These are phyloP conservation scores for Camellia oleifera DNA, from an alignment of 179 eudicot species.

Conservation along the genomic window DNA sequence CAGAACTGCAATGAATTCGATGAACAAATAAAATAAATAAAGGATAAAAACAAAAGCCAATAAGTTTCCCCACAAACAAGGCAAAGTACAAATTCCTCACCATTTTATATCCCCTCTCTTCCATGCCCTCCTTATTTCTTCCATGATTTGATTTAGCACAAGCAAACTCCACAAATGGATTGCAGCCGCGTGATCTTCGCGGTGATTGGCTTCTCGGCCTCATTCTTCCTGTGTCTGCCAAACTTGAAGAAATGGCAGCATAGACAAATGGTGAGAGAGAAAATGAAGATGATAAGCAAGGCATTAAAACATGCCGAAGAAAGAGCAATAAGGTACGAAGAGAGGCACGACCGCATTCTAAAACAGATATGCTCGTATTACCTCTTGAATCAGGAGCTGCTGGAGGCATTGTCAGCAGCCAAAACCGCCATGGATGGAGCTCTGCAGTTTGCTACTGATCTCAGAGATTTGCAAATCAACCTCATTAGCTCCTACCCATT, in stretches of 20 bases:
- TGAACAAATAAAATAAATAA: too few relatives aligned
- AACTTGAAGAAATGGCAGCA: not conserved
- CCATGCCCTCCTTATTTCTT: not conserved
- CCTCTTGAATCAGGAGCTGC: not conserved
- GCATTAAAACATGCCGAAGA: not conserved
- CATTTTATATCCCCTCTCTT: not conserved
- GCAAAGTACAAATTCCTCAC: not conserved
- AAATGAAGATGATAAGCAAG: not conserved
- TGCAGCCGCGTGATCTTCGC: not conserved
- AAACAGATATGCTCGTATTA: not conserved
- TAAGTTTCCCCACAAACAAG: not conserved
- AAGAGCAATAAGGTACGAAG: not conserved
- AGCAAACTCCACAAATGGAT: not conserved
- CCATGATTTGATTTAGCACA: not conserved
- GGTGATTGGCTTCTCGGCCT: not conserved
- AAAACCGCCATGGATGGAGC: not conserved
- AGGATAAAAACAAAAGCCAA: too few relatives aligned
- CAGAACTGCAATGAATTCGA: too few relatives aligned
- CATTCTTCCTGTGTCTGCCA: not conserved
- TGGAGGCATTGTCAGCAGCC: not conserved
- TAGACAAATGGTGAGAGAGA: not conserved
- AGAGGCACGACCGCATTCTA: not conserved
- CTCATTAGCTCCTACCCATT: not conserved
- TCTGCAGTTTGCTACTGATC: not conserved
- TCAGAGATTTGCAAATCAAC: not conserved